Percentiles rank a stretch among this genome's conserved stretches.
Evolutionary conservation across 1,139 yeast genomes (phyloP).

Genomic region (Casaregolazyma lundiana): DNA sequence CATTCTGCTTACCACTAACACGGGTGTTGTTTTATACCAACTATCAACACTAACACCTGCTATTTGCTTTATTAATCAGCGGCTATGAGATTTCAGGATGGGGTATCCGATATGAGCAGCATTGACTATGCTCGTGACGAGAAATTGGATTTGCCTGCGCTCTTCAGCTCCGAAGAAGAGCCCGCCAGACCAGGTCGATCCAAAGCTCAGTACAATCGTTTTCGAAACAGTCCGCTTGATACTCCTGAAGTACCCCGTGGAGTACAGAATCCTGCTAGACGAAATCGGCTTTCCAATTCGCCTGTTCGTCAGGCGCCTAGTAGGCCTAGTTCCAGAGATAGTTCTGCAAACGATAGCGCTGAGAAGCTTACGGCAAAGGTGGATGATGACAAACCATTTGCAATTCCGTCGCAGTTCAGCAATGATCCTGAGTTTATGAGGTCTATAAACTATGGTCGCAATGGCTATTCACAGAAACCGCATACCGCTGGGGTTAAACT

Average conservation of each 20-base stretch:
- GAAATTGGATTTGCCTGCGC: conserved; percentile 8
- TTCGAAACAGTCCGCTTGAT: conserved; percentile 1
- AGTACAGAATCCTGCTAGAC: not conserved
- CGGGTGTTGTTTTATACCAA: not conserved
- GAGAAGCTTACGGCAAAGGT: conserved; percentile 6
- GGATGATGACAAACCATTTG: conserved; percentile 7
- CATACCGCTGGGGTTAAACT: conserved; percentile 11
- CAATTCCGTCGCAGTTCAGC: conserved; percentile 10
- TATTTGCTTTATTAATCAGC: conserved; percentile 4
- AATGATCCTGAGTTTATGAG: conserved; percentile 11
- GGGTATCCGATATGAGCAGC: conserved; percentile 9
- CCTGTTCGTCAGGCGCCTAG: not conserved
- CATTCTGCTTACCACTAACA: not conserved
- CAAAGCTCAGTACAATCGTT: conserved; percentile 7
- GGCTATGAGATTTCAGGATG: conserved; percentile 7
- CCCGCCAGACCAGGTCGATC: not conserved
- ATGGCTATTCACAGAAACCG: not conserved
- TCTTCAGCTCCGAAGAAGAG: conserved; percentile 10
- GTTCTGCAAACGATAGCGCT: conserved; percentile 5
- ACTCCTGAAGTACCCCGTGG: conserved; percentile 10
- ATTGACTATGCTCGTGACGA: conserved; percentile 5
- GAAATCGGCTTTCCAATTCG: conserved; percentile 1
- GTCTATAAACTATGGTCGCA: conserved; percentile 5
- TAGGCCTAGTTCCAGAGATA: not conserved
- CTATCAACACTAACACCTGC: not conserved